phyloP scores from a whole-genome alignment of 164 flowering plant genomes.

The Stephania cephalantha region DNA sequence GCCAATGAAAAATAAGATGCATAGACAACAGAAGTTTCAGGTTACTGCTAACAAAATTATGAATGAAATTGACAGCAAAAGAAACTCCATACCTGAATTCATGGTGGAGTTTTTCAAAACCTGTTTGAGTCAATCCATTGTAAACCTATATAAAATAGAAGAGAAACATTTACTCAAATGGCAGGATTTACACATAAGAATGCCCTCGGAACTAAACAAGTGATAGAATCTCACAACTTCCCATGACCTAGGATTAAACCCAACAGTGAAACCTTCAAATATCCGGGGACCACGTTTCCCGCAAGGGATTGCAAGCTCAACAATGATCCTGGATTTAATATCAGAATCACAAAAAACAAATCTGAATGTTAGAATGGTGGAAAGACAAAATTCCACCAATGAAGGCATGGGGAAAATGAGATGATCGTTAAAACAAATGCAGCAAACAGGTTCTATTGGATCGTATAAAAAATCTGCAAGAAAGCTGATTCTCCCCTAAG shows the following conservation, averaged over 20 bases:
- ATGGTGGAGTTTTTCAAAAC: conserved; percentile 57
- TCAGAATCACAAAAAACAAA: conserved; percentile 3
- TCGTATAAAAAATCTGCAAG: neutral
- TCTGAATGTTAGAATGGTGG: neutral
- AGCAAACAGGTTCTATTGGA: neutral
- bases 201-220: conserved; percentile 1
- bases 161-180: neutral
- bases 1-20: too few relatives aligned
- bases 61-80: neutral
- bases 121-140: conserved; percentile 85
- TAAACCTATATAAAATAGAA: conserved; percentile 50
- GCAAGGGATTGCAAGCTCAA: conserved; percentile 87
- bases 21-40: too few relatives aligned
- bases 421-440: neutral
- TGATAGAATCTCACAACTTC: conserved; percentile 61
- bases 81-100: conserved; percentile 56
- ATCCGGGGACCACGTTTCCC: conserved; percentile 65
- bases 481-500: neutral
- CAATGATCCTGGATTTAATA: conserved; percentile 45
- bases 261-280: conserved; percentile 91
- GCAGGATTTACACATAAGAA: neutral
- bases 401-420: neutral
- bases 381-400: neutral
- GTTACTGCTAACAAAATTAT: neutral
- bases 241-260: conserved; percentile 91